phyloP scores from a whole-genome alignment of 257 asterid species.

The Solanum corneliomulleri region DNA sequence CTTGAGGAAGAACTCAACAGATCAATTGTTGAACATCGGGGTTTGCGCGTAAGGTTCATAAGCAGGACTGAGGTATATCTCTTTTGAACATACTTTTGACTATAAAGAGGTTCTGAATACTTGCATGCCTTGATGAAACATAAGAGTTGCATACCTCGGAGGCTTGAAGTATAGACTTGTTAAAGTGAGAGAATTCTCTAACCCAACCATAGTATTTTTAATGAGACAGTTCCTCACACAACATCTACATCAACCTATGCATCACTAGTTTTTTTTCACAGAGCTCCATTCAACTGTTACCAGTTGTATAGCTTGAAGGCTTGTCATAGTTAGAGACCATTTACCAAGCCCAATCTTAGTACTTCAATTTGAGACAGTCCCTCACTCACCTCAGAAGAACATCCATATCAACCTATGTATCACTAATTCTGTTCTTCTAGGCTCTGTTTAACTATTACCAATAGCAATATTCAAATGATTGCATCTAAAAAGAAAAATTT shows the following conservation, averaged over 20 bases:
- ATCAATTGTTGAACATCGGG: not conserved
- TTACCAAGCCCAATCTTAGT: not conserved
- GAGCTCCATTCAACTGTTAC: not conserved
- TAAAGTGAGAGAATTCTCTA: not conserved
- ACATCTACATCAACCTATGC: not conserved
- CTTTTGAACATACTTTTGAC: not conserved
- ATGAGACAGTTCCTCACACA: not conserved
- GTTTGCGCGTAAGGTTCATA: not conserved
- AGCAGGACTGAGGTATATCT: not conserved
- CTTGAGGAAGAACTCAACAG: not conserved
- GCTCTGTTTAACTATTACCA: not conserved
- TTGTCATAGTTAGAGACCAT: not conserved
- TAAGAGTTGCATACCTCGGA: not conserved
- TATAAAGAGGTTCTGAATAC: not conserved
- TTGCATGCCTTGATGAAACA: not conserved
- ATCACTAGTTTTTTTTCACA: not conserved
- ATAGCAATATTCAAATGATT: not conserved
- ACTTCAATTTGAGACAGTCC: not conserved
- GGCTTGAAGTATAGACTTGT: not conserved
- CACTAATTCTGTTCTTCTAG: not conserved
- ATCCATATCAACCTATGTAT: not conserved
- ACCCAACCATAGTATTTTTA: not conserved
- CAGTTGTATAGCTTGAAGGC: not conserved
- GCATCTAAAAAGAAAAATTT: not conserved
- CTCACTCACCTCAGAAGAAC: not conserved